Base-by-base conservation (phyloP, 2,329 filamentous ascomycete species). In the Fusarium concolor region DNA sequence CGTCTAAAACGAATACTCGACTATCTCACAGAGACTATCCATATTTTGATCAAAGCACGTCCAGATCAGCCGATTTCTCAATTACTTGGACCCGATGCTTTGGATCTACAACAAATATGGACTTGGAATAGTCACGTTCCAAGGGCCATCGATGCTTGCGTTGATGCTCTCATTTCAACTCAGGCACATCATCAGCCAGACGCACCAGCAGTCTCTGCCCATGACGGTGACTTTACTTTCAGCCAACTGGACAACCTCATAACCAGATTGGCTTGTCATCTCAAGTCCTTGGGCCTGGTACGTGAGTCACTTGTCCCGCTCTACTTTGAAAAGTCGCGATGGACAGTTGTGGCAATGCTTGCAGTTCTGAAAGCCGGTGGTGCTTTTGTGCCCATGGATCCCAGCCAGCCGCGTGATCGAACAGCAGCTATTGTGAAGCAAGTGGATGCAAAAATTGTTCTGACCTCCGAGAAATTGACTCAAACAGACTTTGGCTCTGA, bases 261-360 rank as follows among this genome's bases (percentile, higher is more conserved):
- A 20, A 45, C 14, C 6, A 33, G 9, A 8, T 10, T 52, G 17
- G 47, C 55, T 2, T 20, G n/a, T 5, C 41, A 20, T 4, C 46
- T 58, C 11, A n/a, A 9, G 15, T 39, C 47, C 10, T 17, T 9
- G 22, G 47, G 55, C 11, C 28, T 58, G 17, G 15, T 8, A 20
- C 41, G 15, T 6, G 55, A 38, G 5, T 10, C 26, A 5, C 17
- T 52, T 1, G 41, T 58, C 2, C 55, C 55, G 6, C 11, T 58
- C 4, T 64, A 57, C 46, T 61, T 69, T 26, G 58, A 63, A 15
- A 80, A 79, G 56, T 79, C 77, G 2, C 65, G 65, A 35, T 75
- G 68, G 65, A 65, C 62, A 2, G 44, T 67, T 22, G 62, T 75
- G 4, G 54, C 69, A 2, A 61, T 65, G 31, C 43, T 73, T 10